Evolutionary conservation across 805 yeast species (phyloP).

Genomic region (Nakazawaea anatomiae): DNA sequence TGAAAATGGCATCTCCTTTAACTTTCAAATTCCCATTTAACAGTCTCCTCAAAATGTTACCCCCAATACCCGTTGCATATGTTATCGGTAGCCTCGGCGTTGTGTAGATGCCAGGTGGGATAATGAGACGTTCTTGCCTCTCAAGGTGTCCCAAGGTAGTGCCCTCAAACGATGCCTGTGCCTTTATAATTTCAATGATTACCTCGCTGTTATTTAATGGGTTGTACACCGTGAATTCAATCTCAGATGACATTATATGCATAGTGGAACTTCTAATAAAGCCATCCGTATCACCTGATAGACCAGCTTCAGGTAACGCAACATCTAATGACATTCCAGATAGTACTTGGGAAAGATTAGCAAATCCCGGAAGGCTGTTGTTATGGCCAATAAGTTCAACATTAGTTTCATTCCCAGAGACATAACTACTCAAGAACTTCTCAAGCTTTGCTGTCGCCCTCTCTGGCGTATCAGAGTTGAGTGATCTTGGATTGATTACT

Average conservation of each 20-base stretch:
- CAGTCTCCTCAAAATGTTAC: slow-evolving; percentile 43
- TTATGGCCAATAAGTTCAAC: slow-evolving; percentile 24
- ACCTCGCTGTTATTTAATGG: slow-evolving; percentile 46
- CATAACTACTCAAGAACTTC: slow-evolving; percentile 28
- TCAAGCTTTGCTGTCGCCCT: slow-evolving; percentile 21
- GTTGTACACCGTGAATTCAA: slow-evolving; percentile 48
- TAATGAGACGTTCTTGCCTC: slow-evolving; percentile 30
- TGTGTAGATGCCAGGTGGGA: slow-evolving; percentile 48
- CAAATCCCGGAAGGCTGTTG: slow-evolving; percentile 18
- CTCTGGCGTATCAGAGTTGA: slow-evolving; percentile 12
- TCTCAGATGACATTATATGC: slow-evolving; percentile 49
- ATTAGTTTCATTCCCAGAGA: slow-evolving; percentile 31
- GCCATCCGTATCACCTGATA: slow-evolving; percentile 17
- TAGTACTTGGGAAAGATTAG: slow-evolving; percentile 19
- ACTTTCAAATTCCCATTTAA: slow-evolving; percentile 44
- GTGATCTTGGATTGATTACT: slow-evolving; percentile 13
- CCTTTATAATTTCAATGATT: slow-evolving; percentile 34
- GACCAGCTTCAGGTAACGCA: slow-evolving; percentile 18
- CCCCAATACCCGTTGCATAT: slow-evolving; percentile 38
- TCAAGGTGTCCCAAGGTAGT: slow-evolving; percentile 39
- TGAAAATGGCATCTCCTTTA: slow-evolving; percentile 38
- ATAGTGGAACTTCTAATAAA: slow-evolving; percentile 45
- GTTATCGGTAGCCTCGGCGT: slow-evolving; percentile 46
- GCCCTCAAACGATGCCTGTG: slow-evolving; percentile 43
- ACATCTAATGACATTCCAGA: slow-evolving; percentile 21